Evolutionary conservation across 306 rosid genomes (phyloP).

Genomic region (Castanopsis chinensis): DNA sequence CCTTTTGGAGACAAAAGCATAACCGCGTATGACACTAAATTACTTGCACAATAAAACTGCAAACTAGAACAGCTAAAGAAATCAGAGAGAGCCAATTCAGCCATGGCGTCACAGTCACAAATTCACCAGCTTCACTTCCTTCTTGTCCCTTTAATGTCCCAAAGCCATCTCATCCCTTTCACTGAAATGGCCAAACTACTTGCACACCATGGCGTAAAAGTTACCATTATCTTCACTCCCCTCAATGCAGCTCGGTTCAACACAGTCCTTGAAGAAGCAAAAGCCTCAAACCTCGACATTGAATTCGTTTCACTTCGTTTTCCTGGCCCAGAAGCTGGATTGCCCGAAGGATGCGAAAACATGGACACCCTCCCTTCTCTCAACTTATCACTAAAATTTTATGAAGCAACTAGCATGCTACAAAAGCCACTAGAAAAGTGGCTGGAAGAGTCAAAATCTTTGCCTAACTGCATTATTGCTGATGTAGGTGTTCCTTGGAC

Average conservation of each 20-base stretch:
- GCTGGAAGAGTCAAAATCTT: background rate
- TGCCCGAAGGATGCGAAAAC: constrained; percentile 27
- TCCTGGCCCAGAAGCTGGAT: constrained; percentile 12
- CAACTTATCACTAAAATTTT: background rate
- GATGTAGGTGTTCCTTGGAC: constrained; percentile 20
- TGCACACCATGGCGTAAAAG: background rate
- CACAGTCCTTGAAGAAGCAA: background rate
- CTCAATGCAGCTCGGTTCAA: background rate
- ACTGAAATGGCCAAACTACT: background rate
- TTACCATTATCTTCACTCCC: background rate
- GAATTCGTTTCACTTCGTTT: constrained; percentile 1
- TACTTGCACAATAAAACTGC: too few relatives aligned
- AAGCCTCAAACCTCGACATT: background rate
- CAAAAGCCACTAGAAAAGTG: constrained; percentile 10
- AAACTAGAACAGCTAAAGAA: too few relatives aligned
- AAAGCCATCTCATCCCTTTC: constrained; percentile 7
- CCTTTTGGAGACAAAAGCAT: too few relatives aligned
- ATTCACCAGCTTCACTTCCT: background rate
- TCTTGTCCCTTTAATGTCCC: constrained; percentile 1
- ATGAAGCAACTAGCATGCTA: constrained; percentile 1
- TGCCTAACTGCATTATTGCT: constrained; percentile 26
- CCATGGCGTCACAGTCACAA: background rate
- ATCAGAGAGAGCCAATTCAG: background rate
- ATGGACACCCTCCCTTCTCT: constrained; percentile 15
- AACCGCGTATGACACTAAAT: too few relatives aligned